Evolutionary conservation across 176 grass and related monocot genomes (phyloP).

Genomic region (Secale cereale): DNA sequence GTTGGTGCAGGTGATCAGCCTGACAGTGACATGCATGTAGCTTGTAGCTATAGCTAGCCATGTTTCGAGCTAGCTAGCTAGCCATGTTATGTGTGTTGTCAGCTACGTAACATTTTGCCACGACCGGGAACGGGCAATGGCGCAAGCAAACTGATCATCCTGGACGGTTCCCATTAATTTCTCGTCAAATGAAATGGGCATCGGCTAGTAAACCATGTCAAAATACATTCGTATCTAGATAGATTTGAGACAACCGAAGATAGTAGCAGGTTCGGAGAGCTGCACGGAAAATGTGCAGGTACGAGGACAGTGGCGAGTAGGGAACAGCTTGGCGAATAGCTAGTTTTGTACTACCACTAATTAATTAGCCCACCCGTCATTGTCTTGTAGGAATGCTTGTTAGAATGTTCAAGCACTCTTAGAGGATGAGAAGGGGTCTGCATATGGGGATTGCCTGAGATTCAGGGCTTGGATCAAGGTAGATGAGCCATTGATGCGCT

Average conservation of each 20-base stretch:
- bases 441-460: too few relatives aligned
- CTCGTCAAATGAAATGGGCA: too few relatives aligned
- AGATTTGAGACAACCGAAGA: too few relatives aligned
- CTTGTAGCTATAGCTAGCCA: background rate
- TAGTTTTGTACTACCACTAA: background rate
- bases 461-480: too few relatives aligned
- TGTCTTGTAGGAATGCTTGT: background rate
- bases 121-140: background rate
- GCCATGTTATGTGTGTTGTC: background rate
- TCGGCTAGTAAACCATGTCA: too few relatives aligned
- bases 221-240: too few relatives aligned
- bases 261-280: background rate
- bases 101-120: background rate
- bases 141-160: background rate
- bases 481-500: too few relatives aligned
- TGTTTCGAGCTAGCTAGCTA: too few relatives aligned
- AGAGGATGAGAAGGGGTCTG: too few relatives aligned
- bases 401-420: background rate
- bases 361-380: background rate
- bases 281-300: background rate
- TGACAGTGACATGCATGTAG: background rate
- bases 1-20: background rate
- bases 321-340: background rate
- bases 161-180: too few relatives aligned
- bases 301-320: background rate